Percentiles rank a stretch among this genome's conserved stretches.
phyloP scores from a whole-genome alignment of 2,329 filamentous ascomycete genomes.

The Verticillium zaregamsianum region DNA sequence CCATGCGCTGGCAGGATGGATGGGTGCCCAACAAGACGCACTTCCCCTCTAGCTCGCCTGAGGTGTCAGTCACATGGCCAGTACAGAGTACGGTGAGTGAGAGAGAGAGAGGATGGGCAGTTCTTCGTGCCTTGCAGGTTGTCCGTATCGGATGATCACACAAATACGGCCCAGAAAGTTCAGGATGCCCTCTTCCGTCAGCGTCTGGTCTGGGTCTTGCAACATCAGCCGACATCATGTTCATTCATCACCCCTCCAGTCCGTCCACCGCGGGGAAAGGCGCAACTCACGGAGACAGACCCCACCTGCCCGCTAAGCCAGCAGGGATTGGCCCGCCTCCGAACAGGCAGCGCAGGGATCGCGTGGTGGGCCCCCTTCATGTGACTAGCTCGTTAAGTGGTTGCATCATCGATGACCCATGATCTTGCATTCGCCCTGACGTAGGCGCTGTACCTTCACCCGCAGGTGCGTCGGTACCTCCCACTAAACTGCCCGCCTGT shows the following conservation, averaged over 20 bases:
- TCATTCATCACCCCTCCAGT: background rate
- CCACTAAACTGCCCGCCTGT: background rate
- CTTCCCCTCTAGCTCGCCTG: background rate
- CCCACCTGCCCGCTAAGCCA: background rate
- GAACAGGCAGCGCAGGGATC: background rate
- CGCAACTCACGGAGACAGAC: background rate
- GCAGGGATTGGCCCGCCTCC: conserved; percentile 1
- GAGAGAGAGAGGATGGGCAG: background rate
- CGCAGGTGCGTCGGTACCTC: background rate
- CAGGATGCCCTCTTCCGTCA: background rate
- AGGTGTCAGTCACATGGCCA: background rate
- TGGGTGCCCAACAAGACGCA: background rate
- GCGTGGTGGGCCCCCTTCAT: background rate
- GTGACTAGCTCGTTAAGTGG: background rate
- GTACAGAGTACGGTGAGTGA: background rate
- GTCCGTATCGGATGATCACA: background rate
- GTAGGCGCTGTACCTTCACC: background rate
- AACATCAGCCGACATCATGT: background rate
- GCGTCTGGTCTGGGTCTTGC: background rate
- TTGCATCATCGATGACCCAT: conserved; percentile 2
- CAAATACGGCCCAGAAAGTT: background rate
- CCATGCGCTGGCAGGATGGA: background rate
- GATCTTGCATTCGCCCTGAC: background rate
- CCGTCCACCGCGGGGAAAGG: background rate
- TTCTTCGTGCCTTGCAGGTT: background rate